A percentile compares a stretch with the other conserved stretches of the same genome.
Conservation (phyloP, 352 stramenopile genomes). For the Plasmopara viticola region DNA sequence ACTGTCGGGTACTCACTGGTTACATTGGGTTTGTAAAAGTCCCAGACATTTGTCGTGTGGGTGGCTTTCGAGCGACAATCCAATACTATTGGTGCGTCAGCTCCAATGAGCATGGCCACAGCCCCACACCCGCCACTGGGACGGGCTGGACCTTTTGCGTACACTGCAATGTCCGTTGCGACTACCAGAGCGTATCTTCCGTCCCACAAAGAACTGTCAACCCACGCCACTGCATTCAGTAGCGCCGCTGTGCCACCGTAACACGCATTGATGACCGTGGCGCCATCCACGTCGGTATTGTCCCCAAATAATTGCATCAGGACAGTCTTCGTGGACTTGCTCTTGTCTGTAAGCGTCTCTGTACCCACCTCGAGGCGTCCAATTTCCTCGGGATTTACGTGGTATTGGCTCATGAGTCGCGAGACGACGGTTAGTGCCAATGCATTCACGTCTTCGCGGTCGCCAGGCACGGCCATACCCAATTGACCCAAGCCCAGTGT, state of each 20-base stretch:
- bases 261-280: constrained; percentile 95
- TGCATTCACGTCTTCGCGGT: constrained; percentile 72
- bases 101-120: constrained; percentile 94
- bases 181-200: constrained; percentile 94
- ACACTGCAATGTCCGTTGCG: constrained; percentile 94
- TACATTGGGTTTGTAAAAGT: constrained; percentile 97
- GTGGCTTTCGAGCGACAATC: constrained; percentile 87
- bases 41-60: constrained; percentile 92
- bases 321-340: constrained; percentile 79
- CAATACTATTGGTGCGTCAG: constrained; percentile 91
- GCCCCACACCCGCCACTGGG: constrained; percentile 90
- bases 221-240: constrained; percentile 95
- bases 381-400: constrained; percentile 58
- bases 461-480: constrained; percentile 58
- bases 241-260: constrained; percentile 96
- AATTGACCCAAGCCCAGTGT: constrained; percentile 57
- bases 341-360: constrained; percentile 92
- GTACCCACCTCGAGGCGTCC: constrained; percentile 96
- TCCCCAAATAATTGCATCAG: constrained; percentile 69
- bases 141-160: constrained; percentile 87
- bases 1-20: constrained; percentile 93
- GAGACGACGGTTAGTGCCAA: constrained; percentile 55
- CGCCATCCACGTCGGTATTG: constrained; percentile 73
- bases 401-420: constrained; percentile 49
- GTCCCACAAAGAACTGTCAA: constrained; percentile 92